Base-by-base conservation (phyloP, 495 filamentous ascomycete genomes). In the Zalerion maritima region DNA sequence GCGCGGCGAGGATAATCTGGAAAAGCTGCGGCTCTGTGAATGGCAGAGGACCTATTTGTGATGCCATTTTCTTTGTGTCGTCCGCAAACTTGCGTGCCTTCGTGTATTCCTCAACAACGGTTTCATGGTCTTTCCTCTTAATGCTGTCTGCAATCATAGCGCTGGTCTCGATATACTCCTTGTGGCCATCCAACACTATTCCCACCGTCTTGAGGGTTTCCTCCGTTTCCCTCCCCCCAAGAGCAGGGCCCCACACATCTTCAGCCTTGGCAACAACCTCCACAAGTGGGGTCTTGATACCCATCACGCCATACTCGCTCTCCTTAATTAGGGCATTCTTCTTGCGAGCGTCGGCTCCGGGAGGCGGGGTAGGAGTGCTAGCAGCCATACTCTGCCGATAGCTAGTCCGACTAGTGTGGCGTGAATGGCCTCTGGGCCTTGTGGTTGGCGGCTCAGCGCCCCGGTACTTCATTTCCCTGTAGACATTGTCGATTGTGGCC, bases 401-500 rank as follows among this genome's bases (percentile, higher is more conserved):
- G 42, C 69, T 74, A 29, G 66, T 73, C 41, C 71, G 63, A 43
- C 79, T 76, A 14, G 64, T 52, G 39, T 71, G 69, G 10, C 71
- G 53, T 21, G 68, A 74, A 31, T 77, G 71, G 27, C 55, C 50
- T 16, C 70, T 53, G 13, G 50, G 39, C 5, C 58, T 52, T 2
- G 45, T 36, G 11, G 60, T 43, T n/a, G 67, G 62, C n/a, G 68
- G 64, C 18, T 79, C 71, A 5, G 55, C 64, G 3, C 82, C 83
- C 42, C 83, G 78, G 30, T 81, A 83, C 29, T 85, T 83, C 89
- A 97, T 96, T 54, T 96, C 91, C 20, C 71, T 85, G 53, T 97
- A 97, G 21, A 97, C 89, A 58, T 85, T 85, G 55, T 97, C 89
- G 37, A 97, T 96, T 5, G 85, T 94, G 3, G 83, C 78, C 49